Evolutionary conservation across 208 protist species (phyloP).

Genomic region (Strigomonas oncopelti): DNA sequence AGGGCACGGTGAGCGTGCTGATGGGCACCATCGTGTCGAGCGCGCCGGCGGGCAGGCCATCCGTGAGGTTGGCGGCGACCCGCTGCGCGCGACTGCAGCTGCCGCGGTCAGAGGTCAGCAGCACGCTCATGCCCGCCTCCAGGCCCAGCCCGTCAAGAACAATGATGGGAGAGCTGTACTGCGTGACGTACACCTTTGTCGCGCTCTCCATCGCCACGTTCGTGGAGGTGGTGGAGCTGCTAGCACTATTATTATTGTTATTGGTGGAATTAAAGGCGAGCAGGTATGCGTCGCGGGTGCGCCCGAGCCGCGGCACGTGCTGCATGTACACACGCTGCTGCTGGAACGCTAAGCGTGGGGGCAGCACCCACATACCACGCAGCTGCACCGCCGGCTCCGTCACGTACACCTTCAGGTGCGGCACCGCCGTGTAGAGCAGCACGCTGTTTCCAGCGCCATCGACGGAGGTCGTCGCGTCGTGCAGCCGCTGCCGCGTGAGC

Average conservation of each 20-base stretch:
- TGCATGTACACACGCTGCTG: constrained; percentile 7
- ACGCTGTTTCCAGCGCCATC: constrained; percentile 13
- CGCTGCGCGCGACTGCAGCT: constrained; percentile 40
- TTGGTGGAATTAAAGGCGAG: neutral
- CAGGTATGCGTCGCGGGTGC: neutral
- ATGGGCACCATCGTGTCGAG: constrained; percentile 65
- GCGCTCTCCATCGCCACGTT: neutral
- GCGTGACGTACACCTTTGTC: constrained; percentile 28
- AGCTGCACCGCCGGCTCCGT: constrained; percentile 33
- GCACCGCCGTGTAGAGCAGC: constrained; percentile 54
- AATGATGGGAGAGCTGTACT: constrained; percentile 61
- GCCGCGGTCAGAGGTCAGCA: constrained; percentile 31
- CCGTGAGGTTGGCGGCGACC: constrained; percentile 16
- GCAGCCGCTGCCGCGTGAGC: constrained; percentile 2
- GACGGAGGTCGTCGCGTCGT: constrained; percentile 2
- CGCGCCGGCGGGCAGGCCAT: constrained; percentile 13
- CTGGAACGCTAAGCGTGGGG: constrained; percentile 23
- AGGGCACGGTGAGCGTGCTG: constrained; percentile 31
- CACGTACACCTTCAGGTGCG: constrained; percentile 46
- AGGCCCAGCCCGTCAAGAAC: constrained; percentile 48
- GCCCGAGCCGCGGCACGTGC: neutral
- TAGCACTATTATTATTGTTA: neutral
- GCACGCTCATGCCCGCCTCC: constrained; percentile 50
- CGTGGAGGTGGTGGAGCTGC: too few species aligned
- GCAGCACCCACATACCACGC: constrained; percentile 58